Conservation (phyloP, 2,329 filamentous ascomycete genomes). For the Elsinoe perseae region DNA sequence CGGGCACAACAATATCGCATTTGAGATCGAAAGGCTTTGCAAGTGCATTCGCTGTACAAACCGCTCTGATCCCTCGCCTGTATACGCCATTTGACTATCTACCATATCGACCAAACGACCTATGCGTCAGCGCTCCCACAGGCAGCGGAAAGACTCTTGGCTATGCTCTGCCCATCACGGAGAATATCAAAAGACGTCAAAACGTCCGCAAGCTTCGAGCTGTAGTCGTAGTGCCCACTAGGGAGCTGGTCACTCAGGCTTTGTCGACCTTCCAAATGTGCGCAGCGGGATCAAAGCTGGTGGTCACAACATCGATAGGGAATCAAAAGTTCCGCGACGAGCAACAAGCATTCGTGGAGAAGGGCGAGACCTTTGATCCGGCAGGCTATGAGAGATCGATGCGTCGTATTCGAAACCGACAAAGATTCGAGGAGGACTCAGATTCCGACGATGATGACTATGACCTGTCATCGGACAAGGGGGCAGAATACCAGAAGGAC, state of each 20-base stretch:
- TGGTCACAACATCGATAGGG: conserved; percentile 74
- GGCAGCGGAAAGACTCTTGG: conserved; percentile 93
- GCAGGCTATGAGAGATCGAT: conserved; percentile 46
- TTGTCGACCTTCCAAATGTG: conserved; percentile 70
- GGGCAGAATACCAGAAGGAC: conserved; percentile 31
- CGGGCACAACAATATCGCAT: conserved; percentile 50
- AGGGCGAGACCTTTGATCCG: conserved; percentile 55
- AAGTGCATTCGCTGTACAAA: conserved; percentile 71
- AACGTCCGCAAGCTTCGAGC: conserved; percentile 53
- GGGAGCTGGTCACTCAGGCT: conserved; percentile 83
- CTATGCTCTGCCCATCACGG: conserved; percentile 79
- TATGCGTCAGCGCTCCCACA: conserved; percentile 86
- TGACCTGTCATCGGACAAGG: conserved; percentile 12
- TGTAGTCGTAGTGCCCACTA: conserved; percentile 79
- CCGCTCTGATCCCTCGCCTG: conserved; percentile 70
- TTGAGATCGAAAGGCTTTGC: conserved; percentile 62
- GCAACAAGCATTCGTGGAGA: conserved; percentile 53
- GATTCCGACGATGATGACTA: conserved; percentile 28
- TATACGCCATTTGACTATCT: conserved; percentile 49
- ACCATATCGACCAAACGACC: conserved; percentile 59
- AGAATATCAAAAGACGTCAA: conserved; percentile 47
- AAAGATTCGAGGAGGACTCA: conserved; percentile 29
- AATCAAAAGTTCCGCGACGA: conserved; percentile 65
- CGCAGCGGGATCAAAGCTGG: conserved; percentile 61
- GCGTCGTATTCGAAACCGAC: conserved; percentile 30